Evolutionary conservation across 805 yeast species (phyloP), one percentile per base, ranked within the genome.

Genomic region (Nakazawaea ambrosiae): DNA sequence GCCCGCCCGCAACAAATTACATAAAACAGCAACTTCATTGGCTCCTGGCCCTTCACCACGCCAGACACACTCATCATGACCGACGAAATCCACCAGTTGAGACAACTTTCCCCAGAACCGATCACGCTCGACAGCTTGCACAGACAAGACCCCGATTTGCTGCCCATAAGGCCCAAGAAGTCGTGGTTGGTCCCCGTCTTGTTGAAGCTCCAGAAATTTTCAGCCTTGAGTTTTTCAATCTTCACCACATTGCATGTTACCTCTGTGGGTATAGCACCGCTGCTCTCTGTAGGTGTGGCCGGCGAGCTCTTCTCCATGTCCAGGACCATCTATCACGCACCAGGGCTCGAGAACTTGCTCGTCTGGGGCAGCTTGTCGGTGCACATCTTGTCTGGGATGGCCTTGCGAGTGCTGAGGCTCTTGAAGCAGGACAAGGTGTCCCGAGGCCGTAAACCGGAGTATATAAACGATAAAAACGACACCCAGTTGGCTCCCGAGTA

Each of bases 281-380:
- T 69, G 4, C 48, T 74, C 4, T 68, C 74, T 6, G 40, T 57
- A 1, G 63, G 54, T 0, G 39, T 65, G 2, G 70, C 74, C 3
- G 70, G 78, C 36, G 80, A 78, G 36, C 45, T 75, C 23, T 61
- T 83, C 35, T 71, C 78, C 44, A 61, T 78, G 58, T 75, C 77
- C 1, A 63, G 90, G 27, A 69, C 75, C 14, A 47, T 83, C 0
- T 83, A 82, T 51, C 83, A 78, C 40, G 60, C 65, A 0, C 67
- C 78, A 1, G 45, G 58, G 1, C 55, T 76, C 11, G 90, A 81
- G 49, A 51, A 52, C 6, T 37, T 62, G 0, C 46, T 73, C n/a
- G 62, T 79, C 0, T 61, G 61, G 44, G 78, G 73, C 1, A 57
- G 78, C 0, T 55, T 66, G 2, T 50, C 58, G 0, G 44, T 57